Percentiles rank a stretch among this genome's conserved stretches.
These are phyloP conservation scores for Beta vulgaris DNA, from an alignment of 148 eudicot genomes.

Conservation along the genomic window DNA sequence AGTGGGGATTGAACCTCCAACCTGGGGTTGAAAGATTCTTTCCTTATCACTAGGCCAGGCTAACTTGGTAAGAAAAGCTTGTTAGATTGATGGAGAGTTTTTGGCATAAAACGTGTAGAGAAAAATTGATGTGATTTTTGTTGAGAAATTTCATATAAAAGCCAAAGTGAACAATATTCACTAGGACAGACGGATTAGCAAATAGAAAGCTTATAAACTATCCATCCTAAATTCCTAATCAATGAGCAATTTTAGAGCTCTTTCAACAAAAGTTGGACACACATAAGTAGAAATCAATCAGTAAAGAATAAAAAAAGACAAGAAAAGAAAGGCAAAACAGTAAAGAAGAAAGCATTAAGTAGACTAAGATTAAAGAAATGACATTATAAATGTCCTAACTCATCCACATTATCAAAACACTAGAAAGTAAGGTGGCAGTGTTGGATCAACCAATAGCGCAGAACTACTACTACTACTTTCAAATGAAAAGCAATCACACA, in stretches of 20 bases:
- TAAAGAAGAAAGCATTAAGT: conserved; percentile 8
- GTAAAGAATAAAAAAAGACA: neutral
- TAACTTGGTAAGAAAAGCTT: no score
- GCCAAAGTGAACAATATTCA: neutral
- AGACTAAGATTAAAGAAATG: conserved; percentile 20
- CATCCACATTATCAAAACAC: conserved; percentile 12
- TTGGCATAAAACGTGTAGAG: no score
- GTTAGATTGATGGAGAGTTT: no score
- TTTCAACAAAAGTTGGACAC: neutral
- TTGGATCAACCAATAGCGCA: conserved; percentile 22
- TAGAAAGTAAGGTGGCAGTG: conserved; percentile 16
- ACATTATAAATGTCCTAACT: conserved; percentile 9
- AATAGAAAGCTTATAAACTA: neutral
- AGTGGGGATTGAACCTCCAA: no score
- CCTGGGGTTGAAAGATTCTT: no score
- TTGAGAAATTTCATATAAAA: neutral
- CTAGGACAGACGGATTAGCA: neutral
- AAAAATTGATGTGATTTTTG: neutral
- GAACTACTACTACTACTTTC: no score
- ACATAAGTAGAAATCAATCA: conserved; percentile 2
- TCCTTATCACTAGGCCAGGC: no score
- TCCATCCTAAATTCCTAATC: neutral
- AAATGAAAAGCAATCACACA: conserved; percentile 12
- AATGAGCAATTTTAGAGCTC: neutral
- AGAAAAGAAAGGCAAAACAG: neutral